phyloP scores from a whole-genome alignment of 768 basidiomycete genomes.

The Agaricus blazei region DNA sequence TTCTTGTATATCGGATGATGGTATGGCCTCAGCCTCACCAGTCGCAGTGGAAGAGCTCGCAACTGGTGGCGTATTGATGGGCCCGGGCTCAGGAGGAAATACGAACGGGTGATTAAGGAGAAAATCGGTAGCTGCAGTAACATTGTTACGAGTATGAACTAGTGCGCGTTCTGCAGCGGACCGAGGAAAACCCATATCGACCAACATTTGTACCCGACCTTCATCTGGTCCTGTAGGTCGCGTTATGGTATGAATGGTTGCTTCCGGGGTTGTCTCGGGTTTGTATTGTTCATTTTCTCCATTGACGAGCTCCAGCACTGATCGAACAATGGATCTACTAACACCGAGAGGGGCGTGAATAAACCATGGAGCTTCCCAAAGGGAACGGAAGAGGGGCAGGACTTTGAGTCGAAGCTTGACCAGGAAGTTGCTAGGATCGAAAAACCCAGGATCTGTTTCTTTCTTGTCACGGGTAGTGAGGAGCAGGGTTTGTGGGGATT shows the following conservation, averaged over 20 bases:
- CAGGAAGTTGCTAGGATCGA: slow-evolving; percentile 84
- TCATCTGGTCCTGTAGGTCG: slow-evolving; percentile 62
- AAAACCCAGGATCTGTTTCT: slow-evolving; percentile 72
- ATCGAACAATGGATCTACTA: slow-evolving; percentile 69
- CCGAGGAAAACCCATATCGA: slow-evolving; percentile 97
- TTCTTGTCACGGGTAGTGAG: slow-evolving; percentile 73
- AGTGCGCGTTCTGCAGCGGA: slow-evolving; percentile 82
- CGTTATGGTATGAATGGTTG: slow-evolving; percentile 21
- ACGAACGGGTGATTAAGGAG: slow-evolving; percentile 80
- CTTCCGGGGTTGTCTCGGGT: slow-evolving; percentile 35
- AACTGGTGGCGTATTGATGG: slow-evolving; percentile 21
- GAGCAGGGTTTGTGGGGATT: slow-evolving; percentile 77
- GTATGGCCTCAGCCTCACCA: slow-evolving; percentile 21
- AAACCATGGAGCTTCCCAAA: slow-evolving; percentile 88
- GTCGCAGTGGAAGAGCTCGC: slow-evolving; percentile 22
- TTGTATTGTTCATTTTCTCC: slow-evolving; percentile 76
- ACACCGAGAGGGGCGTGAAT: slow-evolving; percentile 68
- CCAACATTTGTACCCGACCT: slow-evolving; percentile 72
- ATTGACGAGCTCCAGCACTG: slow-evolving; percentile 75
- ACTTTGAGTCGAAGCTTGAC: slow-evolving; percentile 70
- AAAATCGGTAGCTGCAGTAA: slow-evolving; percentile 83
- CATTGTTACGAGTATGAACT: slow-evolving; percentile 79
- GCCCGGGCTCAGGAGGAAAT: slow-evolving; percentile 61
- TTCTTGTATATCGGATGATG: not conserved
- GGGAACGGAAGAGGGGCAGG: slow-evolving; percentile 56